Conservation (phyloP, 2,329 filamentous ascomycete genomes). For the Cephalotrichum gorgonifer region DNA sequence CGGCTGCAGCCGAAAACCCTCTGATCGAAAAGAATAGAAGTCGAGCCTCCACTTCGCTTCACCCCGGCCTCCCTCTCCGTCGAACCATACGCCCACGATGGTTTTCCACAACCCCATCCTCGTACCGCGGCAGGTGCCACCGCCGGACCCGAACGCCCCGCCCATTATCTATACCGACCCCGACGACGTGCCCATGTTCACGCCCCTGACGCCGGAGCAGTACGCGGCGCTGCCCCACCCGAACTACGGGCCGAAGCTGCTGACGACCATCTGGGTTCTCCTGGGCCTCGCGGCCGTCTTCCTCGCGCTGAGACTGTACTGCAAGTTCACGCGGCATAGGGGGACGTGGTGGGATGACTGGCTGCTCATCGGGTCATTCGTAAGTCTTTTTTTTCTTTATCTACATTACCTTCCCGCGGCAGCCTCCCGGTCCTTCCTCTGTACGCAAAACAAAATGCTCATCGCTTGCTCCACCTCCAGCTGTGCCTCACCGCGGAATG, state of each 20-base stretch:
- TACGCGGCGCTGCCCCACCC: constrained; percentile 5
- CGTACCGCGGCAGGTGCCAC: background rate
- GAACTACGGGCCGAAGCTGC: constrained; percentile 8
- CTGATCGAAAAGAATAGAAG: too few relatives aligned
- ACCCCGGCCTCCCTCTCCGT: too few relatives aligned
- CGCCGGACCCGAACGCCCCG: background rate
- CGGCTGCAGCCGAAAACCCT: too few relatives aligned
- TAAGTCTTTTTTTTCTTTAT: constrained; percentile 9
- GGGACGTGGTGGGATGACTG: constrained; percentile 18
- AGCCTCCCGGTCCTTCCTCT: too few relatives aligned
- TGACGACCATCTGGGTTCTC: constrained; percentile 12
- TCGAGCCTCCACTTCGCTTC: too few relatives aligned
- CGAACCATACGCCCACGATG: too few relatives aligned
- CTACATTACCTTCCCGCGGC: too few relatives aligned
- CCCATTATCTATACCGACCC: background rate
- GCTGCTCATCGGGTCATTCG: constrained; percentile 14
- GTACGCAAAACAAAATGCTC: too few relatives aligned
- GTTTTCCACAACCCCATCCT: background rate
- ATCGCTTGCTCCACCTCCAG: too few relatives aligned
- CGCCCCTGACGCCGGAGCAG: constrained; percentile 2
- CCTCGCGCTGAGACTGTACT: constrained; percentile 13
- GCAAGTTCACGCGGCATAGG: constrained; percentile 13
- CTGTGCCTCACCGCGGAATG: constrained; percentile 7
- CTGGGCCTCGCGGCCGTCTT: constrained; percentile 11
- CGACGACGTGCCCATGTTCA: background rate